These are phyloP conservation scores for sorghum (Sorghum bicolor) DNA, from an alignment of 176 grass and related monocot genomes.

Conservation along the genomic window DNA sequence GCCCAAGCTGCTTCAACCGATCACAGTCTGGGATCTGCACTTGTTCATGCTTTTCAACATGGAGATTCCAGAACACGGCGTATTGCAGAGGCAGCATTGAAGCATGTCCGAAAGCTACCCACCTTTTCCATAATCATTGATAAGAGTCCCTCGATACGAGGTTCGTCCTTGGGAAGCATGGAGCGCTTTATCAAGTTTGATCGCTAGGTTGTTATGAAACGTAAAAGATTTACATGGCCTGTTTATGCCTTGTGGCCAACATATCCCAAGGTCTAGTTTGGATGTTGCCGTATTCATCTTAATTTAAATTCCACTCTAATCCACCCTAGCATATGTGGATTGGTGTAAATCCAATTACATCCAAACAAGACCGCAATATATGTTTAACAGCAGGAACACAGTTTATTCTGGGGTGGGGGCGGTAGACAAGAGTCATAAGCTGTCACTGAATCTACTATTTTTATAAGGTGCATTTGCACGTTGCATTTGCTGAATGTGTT, in stretches of 20 bases:
- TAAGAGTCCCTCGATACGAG: constrained; percentile 21
- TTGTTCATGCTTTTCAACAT: constrained; percentile 66
- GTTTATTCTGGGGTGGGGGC: not conserved
- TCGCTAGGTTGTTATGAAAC: constrained; percentile 3
- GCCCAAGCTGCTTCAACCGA: constrained; percentile 46
- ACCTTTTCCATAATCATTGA: constrained; percentile 51
- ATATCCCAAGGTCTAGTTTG: too few relatives aligned
- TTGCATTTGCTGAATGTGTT: too few relatives aligned
- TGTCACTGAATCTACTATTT: not conserved
- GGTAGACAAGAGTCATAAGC: not conserved
- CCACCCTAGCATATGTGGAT: too few relatives aligned
- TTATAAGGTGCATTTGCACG: too few relatives aligned
- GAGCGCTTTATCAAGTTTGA: constrained; percentile 13
- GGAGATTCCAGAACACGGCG: constrained; percentile 53
- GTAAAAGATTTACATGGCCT: not conserved
- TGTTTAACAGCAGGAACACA: not conserved
- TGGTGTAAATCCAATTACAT: too few relatives aligned
- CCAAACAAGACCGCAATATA: too few relatives aligned
- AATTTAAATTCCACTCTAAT: too few relatives aligned
- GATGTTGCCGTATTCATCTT: too few relatives aligned
- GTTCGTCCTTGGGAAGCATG: constrained; percentile 34
- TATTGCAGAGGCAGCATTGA: constrained; percentile 63
- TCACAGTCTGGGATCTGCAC: constrained; percentile 51
- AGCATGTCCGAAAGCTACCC: constrained; percentile 65
- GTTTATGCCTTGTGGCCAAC: not conserved